Evolutionary conservation across 2,329 filamentous ascomycete species (phyloP), one percentile per base, ranked within the genome.

Genomic region (Ophiostoma triangulosporum): DNA sequence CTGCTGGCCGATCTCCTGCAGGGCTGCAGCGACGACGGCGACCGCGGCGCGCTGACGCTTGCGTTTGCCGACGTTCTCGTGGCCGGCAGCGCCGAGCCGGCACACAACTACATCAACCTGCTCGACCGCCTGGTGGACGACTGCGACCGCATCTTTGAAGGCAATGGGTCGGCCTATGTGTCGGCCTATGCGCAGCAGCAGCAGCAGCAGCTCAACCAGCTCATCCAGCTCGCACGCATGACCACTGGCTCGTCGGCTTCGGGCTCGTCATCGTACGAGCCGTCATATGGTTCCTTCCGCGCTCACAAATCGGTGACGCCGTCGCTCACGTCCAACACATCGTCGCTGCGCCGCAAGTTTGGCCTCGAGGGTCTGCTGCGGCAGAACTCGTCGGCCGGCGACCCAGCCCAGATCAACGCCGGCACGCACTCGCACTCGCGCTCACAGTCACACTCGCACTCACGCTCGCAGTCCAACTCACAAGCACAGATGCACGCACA

Each of bases 71-170:
- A 96, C 64, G 74, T 96, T 50, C 72, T 97, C 6, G 85, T 93
- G 2, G 78, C 82, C 4, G 84, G 89, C 55, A 46, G 32, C 17
- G 52, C 52, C 1, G 85, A 83, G 6, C 81, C 83, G 6, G 81
- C 83, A 1, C 82, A 87, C 56, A 79, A 89, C 58, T 93, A 91
- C 64, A 90, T 96, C 60, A 93, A 91, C 53, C 71, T 96, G 14
- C 73, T 96, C 46, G 90, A 96, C 68, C 81, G 88, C 20, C 76
- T 96, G 22, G 88, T 96, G 0, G 87, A 95, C 58, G 90, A 95
- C 63, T 88, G 86, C 57, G 88, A 95, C 54, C 80, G 81, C 29
- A 82, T 96, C n/a, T 95, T 95, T 61, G 86, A 89, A 51, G 81
- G 86, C 29, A 62, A 62, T 24, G 63, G 65, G 27, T 65, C 70